Percentiles rank a stretch among this genome's conserved stretches.
phyloP scores from a whole-genome alignment of 805 yeast genomes.

The Wickerhamiella allomyrinae region DNA sequence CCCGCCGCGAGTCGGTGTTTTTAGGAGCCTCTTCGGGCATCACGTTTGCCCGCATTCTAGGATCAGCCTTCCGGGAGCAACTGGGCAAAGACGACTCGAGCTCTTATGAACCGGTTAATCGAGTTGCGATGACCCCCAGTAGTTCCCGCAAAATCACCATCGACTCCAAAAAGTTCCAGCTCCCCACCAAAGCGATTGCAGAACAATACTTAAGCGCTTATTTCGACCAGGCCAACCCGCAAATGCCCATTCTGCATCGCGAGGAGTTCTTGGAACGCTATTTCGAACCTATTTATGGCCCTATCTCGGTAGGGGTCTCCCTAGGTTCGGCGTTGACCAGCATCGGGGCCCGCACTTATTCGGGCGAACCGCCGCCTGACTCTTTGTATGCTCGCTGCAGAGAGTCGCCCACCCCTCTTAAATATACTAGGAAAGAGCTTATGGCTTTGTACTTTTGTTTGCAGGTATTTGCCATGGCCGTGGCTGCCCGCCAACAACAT shows the following conservation, averaged over 20 bases:
- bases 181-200: conserved; percentile 64
- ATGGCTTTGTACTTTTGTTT: conserved; percentile 46
- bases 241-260: conserved; percentile 70
- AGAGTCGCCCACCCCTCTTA: conserved; percentile 1
- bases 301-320: conserved; percentile 36
- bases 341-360: background rate
- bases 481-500: conserved; percentile 56
- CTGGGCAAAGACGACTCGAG: conserved; percentile 6
- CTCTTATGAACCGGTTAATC: background rate
- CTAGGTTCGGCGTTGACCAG: conserved; percentile 26
- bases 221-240: conserved; percentile 71
- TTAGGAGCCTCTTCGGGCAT: conserved; percentile 11
- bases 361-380: conserved; percentile 12
- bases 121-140: background rate
- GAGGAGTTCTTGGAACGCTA: conserved; percentile 53
- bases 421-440: background rate
- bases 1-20: conserved; percentile 6
- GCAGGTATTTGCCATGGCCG: conserved; percentile 66
- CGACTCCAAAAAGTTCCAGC: conserved; percentile 4
- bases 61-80: conserved; percentile 9
- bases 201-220: conserved; percentile 46
- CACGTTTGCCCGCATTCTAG: conserved; percentile 8
- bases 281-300: conserved; percentile 73
- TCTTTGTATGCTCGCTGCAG: conserved; percentile 11
- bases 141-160: background rate